These are phyloP conservation scores for Begonia masoniana DNA, from an alignment of 306 rosid genomes.

Conservation along the genomic window DNA sequence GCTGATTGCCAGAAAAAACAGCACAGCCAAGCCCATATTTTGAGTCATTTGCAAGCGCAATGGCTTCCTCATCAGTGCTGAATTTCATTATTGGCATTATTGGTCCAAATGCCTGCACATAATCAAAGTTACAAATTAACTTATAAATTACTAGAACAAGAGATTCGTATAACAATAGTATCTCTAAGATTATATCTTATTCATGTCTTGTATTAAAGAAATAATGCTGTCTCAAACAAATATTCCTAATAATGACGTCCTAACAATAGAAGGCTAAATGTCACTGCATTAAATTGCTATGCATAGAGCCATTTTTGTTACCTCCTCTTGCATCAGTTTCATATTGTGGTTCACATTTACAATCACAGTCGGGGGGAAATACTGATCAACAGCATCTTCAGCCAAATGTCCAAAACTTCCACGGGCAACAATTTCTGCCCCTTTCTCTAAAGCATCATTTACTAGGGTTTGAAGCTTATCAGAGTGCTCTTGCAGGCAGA, in stretches of 20 bases:
- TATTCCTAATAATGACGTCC: too few species aligned
- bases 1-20: slow-evolving; percentile 79
- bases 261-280: too few species aligned
- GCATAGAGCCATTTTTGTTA: slow-evolving; percentile 5
- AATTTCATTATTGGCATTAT: slow-evolving; percentile 85
- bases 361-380: slow-evolving; percentile 79
- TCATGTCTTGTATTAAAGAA: too few species aligned
- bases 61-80: slow-evolving; percentile 69
- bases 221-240: too few species aligned
- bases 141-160: background rate
- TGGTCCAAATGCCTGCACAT: slow-evolving; percentile 77
- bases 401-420: slow-evolving; percentile 82
- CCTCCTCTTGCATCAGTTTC: slow-evolving; percentile 99
- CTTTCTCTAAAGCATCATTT: slow-evolving; percentile 74
- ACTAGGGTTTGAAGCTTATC: slow-evolving; percentile 84
- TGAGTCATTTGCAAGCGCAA: slow-evolving; percentile 79
- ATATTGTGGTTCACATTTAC: slow-evolving; percentile 79
- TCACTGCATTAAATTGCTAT: too few species aligned
- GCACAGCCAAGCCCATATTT: slow-evolving; percentile 86
- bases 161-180: too few species aligned
- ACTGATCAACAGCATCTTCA: slow-evolving; percentile 89
- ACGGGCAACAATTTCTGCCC: slow-evolving; percentile 81
- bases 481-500: slow-evolving; percentile 90
- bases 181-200: too few species aligned
- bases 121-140: background rate